Base-by-base conservation (phyloP, 2,329 filamentous ascomycete genomes). In the Paecilomyces sp. region DNA sequence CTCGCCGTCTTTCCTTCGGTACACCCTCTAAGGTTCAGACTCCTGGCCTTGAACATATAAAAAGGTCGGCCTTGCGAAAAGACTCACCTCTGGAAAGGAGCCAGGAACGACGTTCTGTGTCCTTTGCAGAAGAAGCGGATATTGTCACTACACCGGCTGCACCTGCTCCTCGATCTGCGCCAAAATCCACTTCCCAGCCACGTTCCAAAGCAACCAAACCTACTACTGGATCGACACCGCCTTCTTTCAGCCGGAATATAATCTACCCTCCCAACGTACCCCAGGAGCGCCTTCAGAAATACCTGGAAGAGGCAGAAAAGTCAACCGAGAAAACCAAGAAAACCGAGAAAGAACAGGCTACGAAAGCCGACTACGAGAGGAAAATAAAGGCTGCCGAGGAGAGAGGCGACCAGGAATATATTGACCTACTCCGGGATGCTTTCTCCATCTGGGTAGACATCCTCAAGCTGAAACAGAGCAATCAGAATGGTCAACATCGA, bases 61-160 rank as follows among this genome's bases (percentile, higher is more conserved):
- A 64, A 34, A 59, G 59, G 41, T 70, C 67, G 1, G 68, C 67
- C 7, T 56, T 71, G 52, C 68, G 67, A 15, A 71, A 70, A 56
- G 65, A 65, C 15, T 63, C 64, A 1, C 62, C 64, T 1, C 56
- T 58, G 18, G 62, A 66, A 12, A 58, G 56, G 34, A 50, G 50
- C 3, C 55, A 59, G 3, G 60, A 63, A 55, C 61, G 63, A 9
- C 67, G 67, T 24, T 71, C 68, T 3, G 67, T 71, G 31, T 71
- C 69, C 15, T 71, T 71, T 55, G 63, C 58, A 4, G 68, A 68
- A 8, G 62, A 58, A 9, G 64, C 64, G 11, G 62, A 67, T 4
- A 28, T 63, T 47, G 24, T 63, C 12, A 58, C 58, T 30, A 55
- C 60, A 8, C 61, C 62, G 15, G 51, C 57, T 47, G n/a, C n/a